These are phyloP conservation scores for Fusarium musae DNA, from an alignment of 2,329 filamentous ascomycete genomes.

Conservation along the genomic window DNA sequence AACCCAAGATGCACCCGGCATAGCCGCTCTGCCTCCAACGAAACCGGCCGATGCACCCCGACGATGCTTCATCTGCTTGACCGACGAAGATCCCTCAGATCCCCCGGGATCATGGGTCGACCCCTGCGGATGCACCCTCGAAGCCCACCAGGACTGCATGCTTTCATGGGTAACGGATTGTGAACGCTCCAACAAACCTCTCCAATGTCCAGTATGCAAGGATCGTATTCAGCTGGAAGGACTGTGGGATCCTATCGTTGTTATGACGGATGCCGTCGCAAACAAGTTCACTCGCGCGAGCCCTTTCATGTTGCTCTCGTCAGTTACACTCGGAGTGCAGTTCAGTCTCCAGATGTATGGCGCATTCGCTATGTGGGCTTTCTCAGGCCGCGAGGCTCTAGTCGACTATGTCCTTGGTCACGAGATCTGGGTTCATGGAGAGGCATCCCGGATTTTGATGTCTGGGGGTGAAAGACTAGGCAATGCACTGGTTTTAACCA, in stretches of 20 bases:
- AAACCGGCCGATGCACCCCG: conserved; percentile 46
- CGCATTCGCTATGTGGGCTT: conserved; percentile 59
- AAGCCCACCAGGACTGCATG: conserved; percentile 89
- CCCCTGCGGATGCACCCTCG: conserved; percentile 89
- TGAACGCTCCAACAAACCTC: conserved; percentile 73
- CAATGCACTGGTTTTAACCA: conserved; percentile 53
- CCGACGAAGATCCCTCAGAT: conserved; percentile 62
- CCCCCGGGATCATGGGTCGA: conserved; percentile 76
- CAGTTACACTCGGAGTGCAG: conserved; percentile 61
- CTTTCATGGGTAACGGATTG: conserved; percentile 94
- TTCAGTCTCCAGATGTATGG: conserved; percentile 66
- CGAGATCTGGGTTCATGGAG: conserved; percentile 45
- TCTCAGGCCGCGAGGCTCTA: conserved; percentile 61
- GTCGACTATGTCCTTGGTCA: conserved; percentile 55
- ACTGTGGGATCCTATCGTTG: conserved; percentile 77
- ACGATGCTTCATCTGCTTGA: conserved; percentile 73
- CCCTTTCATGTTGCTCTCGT: conserved; percentile 73
- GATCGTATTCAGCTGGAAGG: conserved; percentile 80
- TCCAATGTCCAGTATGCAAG: conserved; percentile 92
- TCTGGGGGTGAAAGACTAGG: conserved; percentile 47
- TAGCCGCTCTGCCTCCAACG: background rate
- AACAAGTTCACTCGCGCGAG: conserved; percentile 63
- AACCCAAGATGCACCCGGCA: conserved; percentile 4
- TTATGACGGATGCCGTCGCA: conserved; percentile 70
- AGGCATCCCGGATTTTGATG: conserved; percentile 33